Conservation (phyloP, 2,329 filamentous ascomycete species). For the Rosellinia necatrix region DNA sequence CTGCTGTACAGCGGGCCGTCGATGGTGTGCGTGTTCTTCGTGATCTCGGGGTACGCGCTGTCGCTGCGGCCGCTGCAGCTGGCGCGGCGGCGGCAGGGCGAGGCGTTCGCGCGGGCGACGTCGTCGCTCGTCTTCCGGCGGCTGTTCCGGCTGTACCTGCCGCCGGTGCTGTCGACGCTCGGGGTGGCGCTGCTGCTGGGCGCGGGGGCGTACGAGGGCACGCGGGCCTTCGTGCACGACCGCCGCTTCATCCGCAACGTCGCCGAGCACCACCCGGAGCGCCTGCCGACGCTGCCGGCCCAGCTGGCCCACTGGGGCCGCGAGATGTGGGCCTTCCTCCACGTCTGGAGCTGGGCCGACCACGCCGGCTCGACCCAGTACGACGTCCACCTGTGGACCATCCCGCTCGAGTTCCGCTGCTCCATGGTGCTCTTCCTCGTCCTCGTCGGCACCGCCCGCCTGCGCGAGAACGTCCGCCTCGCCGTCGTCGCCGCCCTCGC, state of each 20-base stretch:
- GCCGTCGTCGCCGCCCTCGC: constrained; percentile 48
- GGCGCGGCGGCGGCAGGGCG: constrained; percentile 35
- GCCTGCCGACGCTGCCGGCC: constrained; percentile 43
- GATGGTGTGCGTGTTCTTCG: constrained; percentile 65
- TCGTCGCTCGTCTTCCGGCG: constrained; percentile 58
- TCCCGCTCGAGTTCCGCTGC: constrained; percentile 63
- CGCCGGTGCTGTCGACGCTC: constrained; percentile 55
- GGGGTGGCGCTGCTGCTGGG: constrained; percentile 51
- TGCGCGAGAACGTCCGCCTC: constrained; percentile 50
- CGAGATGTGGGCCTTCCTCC: constrained; percentile 55
- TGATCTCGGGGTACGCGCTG: constrained; percentile 65
- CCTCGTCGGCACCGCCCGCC: constrained; percentile 54
- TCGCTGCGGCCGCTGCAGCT: constrained; percentile 58
- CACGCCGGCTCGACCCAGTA: constrained; percentile 56
- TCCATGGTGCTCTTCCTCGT: constrained; percentile 62
- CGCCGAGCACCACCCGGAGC: constrained; percentile 52
- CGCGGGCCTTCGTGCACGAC: constrained; percentile 51
- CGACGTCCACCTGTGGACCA: constrained; percentile 66
- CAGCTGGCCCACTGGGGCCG: constrained; percentile 53
- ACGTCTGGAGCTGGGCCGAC: constrained; percentile 55
- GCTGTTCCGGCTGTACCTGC: constrained; percentile 56
- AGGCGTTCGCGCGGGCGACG: constrained; percentile 48
- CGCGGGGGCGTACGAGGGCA: constrained; percentile 54
- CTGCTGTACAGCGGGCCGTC: constrained; percentile 60
- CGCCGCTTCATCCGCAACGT: constrained; percentile 52